phyloP scores from a whole-genome alignment of 164 flowering plant genomes.

The Saururus chinensis region DNA sequence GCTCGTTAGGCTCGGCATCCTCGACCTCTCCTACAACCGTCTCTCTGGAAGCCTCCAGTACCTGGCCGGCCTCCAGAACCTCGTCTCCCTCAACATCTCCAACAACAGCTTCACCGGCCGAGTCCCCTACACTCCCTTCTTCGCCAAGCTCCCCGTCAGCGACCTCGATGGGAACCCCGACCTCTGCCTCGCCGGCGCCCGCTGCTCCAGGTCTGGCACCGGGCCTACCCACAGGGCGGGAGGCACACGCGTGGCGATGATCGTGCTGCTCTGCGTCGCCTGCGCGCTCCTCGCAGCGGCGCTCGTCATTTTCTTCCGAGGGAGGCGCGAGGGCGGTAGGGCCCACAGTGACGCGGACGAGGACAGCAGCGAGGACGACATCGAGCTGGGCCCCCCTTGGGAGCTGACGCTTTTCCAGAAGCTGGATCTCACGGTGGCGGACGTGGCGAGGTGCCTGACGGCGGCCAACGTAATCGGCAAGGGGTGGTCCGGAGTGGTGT shows the following conservation, averaged over 20 bases:
- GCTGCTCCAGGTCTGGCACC: conserved; percentile 16
- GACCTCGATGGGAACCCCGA: conserved; percentile 54
- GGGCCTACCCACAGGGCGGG: conserved; percentile 17
- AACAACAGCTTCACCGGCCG: conserved; percentile 81
- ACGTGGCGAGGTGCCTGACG: conserved; percentile 47
- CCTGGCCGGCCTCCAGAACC: conserved; percentile 64
- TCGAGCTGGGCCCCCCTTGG: conserved; percentile 69
- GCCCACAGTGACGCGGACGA: conserved; percentile 19
- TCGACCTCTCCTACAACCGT: conserved; percentile 80
- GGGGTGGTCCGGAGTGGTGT: conserved; percentile 94
- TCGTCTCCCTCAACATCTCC: conserved; percentile 81
- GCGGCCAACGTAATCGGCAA: conserved; percentile 79
- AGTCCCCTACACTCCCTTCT: conserved; percentile 76
- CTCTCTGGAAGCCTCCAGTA: conserved; percentile 46
- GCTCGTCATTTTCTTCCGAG: conserved; percentile 40
- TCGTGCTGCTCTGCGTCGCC: conserved; percentile 51
- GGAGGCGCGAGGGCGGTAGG: conserved; percentile 15
- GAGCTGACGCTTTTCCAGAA: conserved; percentile 83
- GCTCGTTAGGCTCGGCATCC: conserved; percentile 53
- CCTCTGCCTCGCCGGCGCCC: conserved; percentile 43
- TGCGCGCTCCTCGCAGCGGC: conserved; percentile 51
- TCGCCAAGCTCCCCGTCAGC: conserved; percentile 57
- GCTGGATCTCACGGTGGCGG: conserved; percentile 61
- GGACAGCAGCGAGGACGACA: conserved; percentile 23
- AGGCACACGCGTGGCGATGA: conserved; percentile 44